These are phyloP conservation scores for Ustilago trichophora DNA, from an alignment of 1,284 basidiomycete genomes.

Conservation along the genomic window DNA sequence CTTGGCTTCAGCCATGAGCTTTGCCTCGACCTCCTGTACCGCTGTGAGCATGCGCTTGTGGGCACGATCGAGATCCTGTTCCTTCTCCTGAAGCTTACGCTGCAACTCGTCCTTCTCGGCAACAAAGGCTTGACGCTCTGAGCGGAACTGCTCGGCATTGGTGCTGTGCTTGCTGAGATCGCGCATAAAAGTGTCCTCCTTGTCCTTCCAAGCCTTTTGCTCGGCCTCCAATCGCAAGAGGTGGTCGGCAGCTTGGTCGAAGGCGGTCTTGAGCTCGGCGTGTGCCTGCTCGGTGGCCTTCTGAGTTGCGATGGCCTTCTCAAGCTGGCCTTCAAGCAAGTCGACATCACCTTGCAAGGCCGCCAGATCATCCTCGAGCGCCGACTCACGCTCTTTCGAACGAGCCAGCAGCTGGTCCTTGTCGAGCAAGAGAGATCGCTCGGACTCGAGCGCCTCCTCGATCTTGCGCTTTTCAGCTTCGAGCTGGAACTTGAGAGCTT, in stretches of 20 bases:
- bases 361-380: slow-evolving; percentile 84
- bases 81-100: slow-evolving; percentile 76
- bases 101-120: slow-evolving; percentile 76
- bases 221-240: slow-evolving; percentile 81
- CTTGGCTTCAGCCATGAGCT: slow-evolving; percentile 75
- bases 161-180: slow-evolving; percentile 49
- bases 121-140: slow-evolving; percentile 37
- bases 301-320: slow-evolving; percentile 74
- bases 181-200: slow-evolving; percentile 69
- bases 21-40: slow-evolving; percentile 78
- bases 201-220: slow-evolving; percentile 75
- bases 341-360: slow-evolving; percentile 85
- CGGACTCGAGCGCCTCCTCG: slow-evolving; percentile 82
- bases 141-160: slow-evolving; percentile 44
- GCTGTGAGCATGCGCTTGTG: slow-evolving; percentile 80
- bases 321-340: slow-evolving; percentile 83
- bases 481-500: slow-evolving; percentile 54
- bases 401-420: slow-evolving; percentile 86
- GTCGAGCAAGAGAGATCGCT: slow-evolving; percentile 80
- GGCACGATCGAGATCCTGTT: slow-evolving; percentile 79
- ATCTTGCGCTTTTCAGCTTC: slow-evolving; percentile 68
- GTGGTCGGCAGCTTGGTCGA: slow-evolving; percentile 84
- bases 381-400: slow-evolving; percentile 82
- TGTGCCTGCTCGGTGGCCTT: slow-evolving; percentile 71
- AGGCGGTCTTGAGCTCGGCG: slow-evolving; percentile 75